These are phyloP conservation scores for Suaeda aralocaspica DNA, from an alignment of 148 eudicot species.

Conservation along the genomic window DNA sequence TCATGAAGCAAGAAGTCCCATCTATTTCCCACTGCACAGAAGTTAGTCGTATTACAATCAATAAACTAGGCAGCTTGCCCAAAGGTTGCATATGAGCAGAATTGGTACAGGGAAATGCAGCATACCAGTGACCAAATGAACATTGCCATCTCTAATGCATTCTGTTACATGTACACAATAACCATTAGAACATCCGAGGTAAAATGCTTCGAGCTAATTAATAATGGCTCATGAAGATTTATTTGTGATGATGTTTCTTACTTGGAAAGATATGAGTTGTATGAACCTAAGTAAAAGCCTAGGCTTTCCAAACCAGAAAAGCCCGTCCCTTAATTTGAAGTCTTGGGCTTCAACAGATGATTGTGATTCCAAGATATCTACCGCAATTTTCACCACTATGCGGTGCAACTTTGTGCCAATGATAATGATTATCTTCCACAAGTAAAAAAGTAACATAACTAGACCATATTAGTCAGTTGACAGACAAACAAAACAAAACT, in stretches of 20 bases:
- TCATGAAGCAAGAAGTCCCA: slow-evolving; percentile 53
- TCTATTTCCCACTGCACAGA: slow-evolving; percentile 59
- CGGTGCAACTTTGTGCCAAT: slow-evolving; percentile 68
- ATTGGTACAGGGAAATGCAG: neutral
- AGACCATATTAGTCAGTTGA: neutral
- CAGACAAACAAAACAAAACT: neutral
- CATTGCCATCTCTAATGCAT: slow-evolving; percentile 78
- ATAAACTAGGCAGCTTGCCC: no score
- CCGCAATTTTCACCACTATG: slow-evolving; percentile 66
- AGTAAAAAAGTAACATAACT: neutral
- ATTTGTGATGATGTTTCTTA: slow-evolving; percentile 4
- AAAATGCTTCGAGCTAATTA: neutral
- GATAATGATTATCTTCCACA: slow-evolving; percentile 43
- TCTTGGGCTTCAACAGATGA: slow-evolving; percentile 34
- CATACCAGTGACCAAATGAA: slow-evolving; percentile 76
- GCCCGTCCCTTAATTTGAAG: slow-evolving; percentile 65
- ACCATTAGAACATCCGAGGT: neutral
- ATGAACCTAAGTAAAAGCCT: slow-evolving; percentile 56
- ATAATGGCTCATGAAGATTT: no score
- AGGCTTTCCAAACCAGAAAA: slow-evolving; percentile 78
- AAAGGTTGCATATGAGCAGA: neutral
- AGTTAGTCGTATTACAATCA: no score
- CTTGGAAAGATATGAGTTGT: slow-evolving; percentile 78
- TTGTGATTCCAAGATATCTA: slow-evolving; percentile 51
- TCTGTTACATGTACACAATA: slow-evolving; percentile 27